Evolutionary conservation across 345 rosid genomes (phyloP).

Genomic region (Aurinia saxatilis): DNA sequence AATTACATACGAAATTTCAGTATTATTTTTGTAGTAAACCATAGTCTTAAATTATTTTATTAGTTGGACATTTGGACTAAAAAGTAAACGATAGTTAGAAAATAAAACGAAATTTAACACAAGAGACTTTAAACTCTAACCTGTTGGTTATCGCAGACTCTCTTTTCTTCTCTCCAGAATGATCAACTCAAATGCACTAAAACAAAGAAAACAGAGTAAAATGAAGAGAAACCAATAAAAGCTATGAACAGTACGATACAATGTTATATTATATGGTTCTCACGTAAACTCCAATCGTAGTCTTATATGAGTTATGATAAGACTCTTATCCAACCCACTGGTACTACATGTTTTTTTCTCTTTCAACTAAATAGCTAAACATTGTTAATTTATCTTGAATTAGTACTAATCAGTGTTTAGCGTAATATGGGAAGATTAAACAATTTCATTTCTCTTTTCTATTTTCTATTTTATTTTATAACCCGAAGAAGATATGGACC

Average conservation of each 20-base stretch:
- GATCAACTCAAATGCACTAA: neutral
- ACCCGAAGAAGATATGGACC: too few species aligned
- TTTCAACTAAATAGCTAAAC: neutral
- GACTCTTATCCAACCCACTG: slow-evolving; percentile 5
- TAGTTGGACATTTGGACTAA: neutral
- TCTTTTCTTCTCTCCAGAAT: slow-evolving; percentile 1
- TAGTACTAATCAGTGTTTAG: neutral
- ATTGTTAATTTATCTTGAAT: neutral
- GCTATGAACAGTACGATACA: neutral
- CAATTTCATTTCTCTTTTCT: neutral
- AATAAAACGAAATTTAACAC: neutral
- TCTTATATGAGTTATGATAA: neutral
- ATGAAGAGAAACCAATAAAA: neutral
- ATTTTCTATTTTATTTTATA: too few species aligned
- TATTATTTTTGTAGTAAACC: neutral
- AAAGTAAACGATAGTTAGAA: neutral
- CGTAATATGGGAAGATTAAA: neutral
- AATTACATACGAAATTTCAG: slow-evolving; percentile 23
- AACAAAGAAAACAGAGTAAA: neutral
- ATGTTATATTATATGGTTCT: slow-evolving; percentile 9
- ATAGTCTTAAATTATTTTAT: neutral
- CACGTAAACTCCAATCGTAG: slow-evolving; percentile 4
- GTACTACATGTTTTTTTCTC: slow-evolving; percentile 1
- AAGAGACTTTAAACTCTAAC: slow-evolving; percentile 5
- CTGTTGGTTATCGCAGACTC: neutral